A percentile compares a stretch with the other conserved stretches of the same genome.
These are phyloP conservation scores for Lyophyllum shimeji DNA, from an alignment of 768 basidiomycete species.

Conservation along the genomic window DNA sequence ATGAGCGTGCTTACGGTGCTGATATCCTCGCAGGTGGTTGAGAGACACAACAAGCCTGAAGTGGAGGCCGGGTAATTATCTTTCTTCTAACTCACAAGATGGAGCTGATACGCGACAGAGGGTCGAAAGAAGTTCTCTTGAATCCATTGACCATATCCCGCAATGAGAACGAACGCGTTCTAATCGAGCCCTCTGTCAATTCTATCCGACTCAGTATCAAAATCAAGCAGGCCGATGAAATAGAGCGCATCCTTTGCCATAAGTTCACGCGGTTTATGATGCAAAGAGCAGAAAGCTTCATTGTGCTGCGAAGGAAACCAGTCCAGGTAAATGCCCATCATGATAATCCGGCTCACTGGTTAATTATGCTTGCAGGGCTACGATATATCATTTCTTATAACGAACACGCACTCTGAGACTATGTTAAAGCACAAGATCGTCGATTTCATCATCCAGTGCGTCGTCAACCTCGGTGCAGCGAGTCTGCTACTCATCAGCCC, in stretches of 20 bases:
- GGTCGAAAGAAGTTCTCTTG: conserved; percentile 91
- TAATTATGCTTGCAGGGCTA: conserved; percentile 68
- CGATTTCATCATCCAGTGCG: conserved; percentile 98
- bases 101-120: conserved; percentile 42
- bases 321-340: conserved; percentile 58
- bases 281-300: conserved; percentile 96
- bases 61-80: conserved; percentile 74
- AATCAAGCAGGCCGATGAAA: conserved; percentile 99
- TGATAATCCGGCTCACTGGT: not conserved
- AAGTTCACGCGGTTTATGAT: conserved; percentile 99
- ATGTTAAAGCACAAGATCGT: conserved; percentile 99
- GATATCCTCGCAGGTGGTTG: conserved; percentile 69
- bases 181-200: conserved; percentile 97
- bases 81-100: not conserved
- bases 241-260: conserved; percentile 94
- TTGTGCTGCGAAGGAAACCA: conserved; percentile 93
- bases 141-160: conserved; percentile 93
- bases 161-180: conserved; percentile 95
- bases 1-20: conserved; percentile 11
- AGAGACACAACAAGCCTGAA: conserved; percentile 96
- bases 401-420: conserved; percentile 93
- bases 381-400: conserved; percentile 97
- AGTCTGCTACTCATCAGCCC: conserved; percentile 2
- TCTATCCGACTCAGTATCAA: conserved; percentile 96
- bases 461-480: conserved; percentile 12